phyloP scores from a whole-genome alignment of 352 stramenopile species.

The Phytophthora sansomeana region DNA sequence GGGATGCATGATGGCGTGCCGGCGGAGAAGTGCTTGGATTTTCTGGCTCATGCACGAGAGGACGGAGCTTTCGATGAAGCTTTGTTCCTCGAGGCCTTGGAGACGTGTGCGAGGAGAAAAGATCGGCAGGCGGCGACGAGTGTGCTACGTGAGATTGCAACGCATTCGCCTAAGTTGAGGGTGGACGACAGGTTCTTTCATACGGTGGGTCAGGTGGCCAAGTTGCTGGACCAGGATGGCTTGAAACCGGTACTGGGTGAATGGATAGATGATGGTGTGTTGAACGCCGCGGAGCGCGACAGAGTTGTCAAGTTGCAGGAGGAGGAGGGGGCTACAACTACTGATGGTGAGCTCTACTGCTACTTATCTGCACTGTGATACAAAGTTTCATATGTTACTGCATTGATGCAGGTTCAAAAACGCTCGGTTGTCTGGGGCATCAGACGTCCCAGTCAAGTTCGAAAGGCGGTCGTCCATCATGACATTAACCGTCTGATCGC shows the following conservation, averaged over 20 bases:
- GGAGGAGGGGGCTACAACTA: constrained; percentile 20
- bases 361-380: background rate
- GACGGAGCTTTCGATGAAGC: constrained; percentile 70
- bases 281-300: constrained; percentile 49
- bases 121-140: constrained; percentile 38
- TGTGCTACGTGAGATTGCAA: constrained; percentile 47
- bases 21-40: constrained; percentile 47
- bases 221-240: constrained; percentile 38
- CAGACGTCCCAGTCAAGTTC: constrained; percentile 73
- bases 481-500: constrained; percentile 71
- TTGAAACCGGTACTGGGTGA: constrained; percentile 40
- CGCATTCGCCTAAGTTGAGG: constrained; percentile 44
- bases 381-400: background rate
- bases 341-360: constrained; percentile 11
- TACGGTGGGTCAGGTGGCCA: constrained; percentile 48
- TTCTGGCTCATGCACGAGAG: constrained; percentile 55
- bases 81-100: constrained; percentile 66
- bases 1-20: constrained; percentile 47
- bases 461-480: constrained; percentile 73
- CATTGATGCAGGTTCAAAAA: constrained; percentile 38
- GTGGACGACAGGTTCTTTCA: constrained; percentile 57
- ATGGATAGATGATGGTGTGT: constrained; percentile 45
- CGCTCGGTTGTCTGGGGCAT: constrained; percentile 63
- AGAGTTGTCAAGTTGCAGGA: constrained; percentile 23
- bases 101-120: constrained; percentile 57